Base-by-base conservation (phyloP, 495 filamentous ascomycete species). In the Thermothielavioides terrestris region DNA sequence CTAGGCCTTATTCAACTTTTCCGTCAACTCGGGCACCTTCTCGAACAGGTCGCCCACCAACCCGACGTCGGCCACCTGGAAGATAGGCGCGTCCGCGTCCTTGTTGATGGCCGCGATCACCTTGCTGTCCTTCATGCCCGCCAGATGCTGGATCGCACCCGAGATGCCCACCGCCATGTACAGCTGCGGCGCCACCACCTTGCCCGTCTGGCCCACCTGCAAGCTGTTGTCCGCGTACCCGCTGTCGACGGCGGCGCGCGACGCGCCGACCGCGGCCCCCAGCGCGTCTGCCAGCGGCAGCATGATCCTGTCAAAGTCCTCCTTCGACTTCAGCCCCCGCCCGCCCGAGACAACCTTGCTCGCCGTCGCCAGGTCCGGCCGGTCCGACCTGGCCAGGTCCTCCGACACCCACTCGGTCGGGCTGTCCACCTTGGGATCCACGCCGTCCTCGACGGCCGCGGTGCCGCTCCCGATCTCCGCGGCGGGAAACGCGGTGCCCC, bases 41-140 rank as follows among this genome's bases (percentile, higher is more conserved):
- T 92, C 84, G 67, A 97, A 97, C 60, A 98, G 70, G 74, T 98
- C 92, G 49, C 90, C 92, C 2, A 96, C 88, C 31, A 97, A 72
- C 10, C 92, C 92, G 39, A 96, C 88, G 66, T 98, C 92, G 20
- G 92, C 94, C 53, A 98, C 79, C 69, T 98, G 94, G 77, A 98
- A 97, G 54, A 98, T 98, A 2, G 92, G 92, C 45, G 91, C 92
- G 69, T 98, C 92, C 2, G 80, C 73, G 60, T 97, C 92, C 76
- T 98, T 98, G 76, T 98, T 97, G 65, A 98, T 97, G 25, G 87
- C 88, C 31, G 89, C 94, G 76, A 98, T 98, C 52, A 98, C 94
- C 76, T 98, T 98, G 75, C 88, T 94, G 65, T 98, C 92, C 79
- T 98, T 98, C 92, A 98, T 98, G 63, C 92, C 92, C 35, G 94